Conservation (phyloP, 2,329 filamentous ascomycete species). For the Parastagonospora avenae region DNA sequence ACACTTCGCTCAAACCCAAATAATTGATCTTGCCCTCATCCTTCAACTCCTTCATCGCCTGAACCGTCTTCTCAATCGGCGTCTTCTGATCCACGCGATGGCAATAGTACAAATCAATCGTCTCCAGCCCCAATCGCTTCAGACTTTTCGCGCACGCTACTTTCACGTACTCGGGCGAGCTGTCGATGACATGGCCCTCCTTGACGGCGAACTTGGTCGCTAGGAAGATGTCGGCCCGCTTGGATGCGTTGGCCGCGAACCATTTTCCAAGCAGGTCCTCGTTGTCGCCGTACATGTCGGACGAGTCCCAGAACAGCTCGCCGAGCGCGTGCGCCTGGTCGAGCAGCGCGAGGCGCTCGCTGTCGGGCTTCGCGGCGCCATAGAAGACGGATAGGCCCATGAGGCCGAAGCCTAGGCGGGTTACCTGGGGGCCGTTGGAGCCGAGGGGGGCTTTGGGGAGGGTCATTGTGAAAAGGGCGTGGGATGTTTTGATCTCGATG, state of each 20-base stretch:
- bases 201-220: conserved; percentile 47
- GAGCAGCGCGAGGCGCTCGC: conserved; percentile 58
- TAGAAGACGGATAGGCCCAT: conserved; percentile 59
- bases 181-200: conserved; percentile 41
- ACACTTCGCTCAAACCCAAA: conserved; percentile 55
- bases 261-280: conserved; percentile 43
- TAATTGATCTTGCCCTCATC: conserved; percentile 58
- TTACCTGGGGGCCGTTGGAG: conserved; percentile 58
- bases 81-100: conserved; percentile 52
- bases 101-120: conserved; percentile 54
- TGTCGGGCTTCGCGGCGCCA: conserved; percentile 54
- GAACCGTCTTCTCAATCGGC: conserved; percentile 56
- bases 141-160: conserved; percentile 49
- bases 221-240: conserved; percentile 55
- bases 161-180: conserved; percentile 48
- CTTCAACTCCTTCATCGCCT: conserved; percentile 60
- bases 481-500: no score
- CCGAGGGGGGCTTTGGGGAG: conserved; percentile 56
- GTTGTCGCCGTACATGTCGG: conserved; percentile 41
- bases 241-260: conserved; percentile 46
- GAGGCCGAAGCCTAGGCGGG: conserved; percentile 58
- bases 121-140: conserved; percentile 46
- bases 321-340: conserved; percentile 59
- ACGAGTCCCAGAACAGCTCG: conserved; percentile 43
- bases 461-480: conserved; percentile 24